These are phyloP conservation scores for Pestalotiopsis sp. DNA, from an alignment of 2,329 filamentous ascomycete species.

Conservation along the genomic window DNA sequence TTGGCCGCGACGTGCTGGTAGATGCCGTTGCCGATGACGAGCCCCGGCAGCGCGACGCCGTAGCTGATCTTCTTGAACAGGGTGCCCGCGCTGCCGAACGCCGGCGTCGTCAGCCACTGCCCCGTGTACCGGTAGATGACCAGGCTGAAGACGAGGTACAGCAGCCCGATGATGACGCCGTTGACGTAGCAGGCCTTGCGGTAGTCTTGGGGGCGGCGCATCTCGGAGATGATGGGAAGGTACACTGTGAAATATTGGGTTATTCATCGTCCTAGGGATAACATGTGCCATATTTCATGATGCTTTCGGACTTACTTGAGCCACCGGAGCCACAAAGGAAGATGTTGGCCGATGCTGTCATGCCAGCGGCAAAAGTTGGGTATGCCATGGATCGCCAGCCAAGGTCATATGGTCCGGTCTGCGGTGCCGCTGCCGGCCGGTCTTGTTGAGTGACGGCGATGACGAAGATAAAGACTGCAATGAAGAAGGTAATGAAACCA, in stretches of 20 bases:
- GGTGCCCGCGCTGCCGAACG: constrained; percentile 28
- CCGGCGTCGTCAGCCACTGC: constrained; percentile 31
- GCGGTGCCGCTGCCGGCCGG: constrained; percentile 59
- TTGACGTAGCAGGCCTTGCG: constrained; percentile 26
- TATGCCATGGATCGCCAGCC: constrained; percentile 54
- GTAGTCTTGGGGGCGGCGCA: constrained; percentile 55
- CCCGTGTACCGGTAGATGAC: constrained; percentile 35
- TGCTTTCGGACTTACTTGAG: not conserved
- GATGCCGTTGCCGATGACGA: constrained; percentile 32
- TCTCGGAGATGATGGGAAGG: constrained; percentile 61
- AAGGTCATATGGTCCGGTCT: constrained; percentile 56
- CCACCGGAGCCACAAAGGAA: constrained; percentile 57
- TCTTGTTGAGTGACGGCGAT: constrained; percentile 48
- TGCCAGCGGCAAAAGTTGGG: constrained; percentile 57
- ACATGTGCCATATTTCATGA: too few species aligned
- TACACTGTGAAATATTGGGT: constrained; percentile 44
- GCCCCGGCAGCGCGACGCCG: constrained; percentile 32
- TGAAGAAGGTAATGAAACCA: constrained; percentile 50
- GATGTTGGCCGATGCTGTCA: constrained; percentile 55
- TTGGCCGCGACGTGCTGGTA: constrained; percentile 43
- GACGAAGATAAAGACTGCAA: constrained; percentile 43
- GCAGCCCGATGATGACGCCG: constrained; percentile 25
- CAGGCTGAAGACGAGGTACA: constrained; percentile 32
- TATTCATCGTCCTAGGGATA: not conserved
- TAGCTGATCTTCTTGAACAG: constrained; percentile 36